Conservation (phyloP, 768 basidiomycete species). For the Cystoderma amianthinum region DNA sequence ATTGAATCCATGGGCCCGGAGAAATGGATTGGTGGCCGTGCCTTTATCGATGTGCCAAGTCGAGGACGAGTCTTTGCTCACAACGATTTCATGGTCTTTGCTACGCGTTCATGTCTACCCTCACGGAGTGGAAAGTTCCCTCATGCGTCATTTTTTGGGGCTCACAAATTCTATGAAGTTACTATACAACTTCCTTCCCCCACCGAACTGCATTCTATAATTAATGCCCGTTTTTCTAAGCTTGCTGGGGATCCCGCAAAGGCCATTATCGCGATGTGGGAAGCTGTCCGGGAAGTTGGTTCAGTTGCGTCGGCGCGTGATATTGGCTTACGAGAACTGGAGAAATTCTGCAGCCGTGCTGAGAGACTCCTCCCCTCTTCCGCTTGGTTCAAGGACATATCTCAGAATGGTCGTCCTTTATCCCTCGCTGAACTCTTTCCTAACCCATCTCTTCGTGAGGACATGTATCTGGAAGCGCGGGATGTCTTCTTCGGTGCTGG, state of each 20-base stretch:
- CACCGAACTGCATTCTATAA: slow-evolving; percentile 65
- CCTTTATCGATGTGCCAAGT: slow-evolving; percentile 65
- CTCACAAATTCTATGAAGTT: slow-evolving; percentile 78
- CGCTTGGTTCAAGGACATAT: slow-evolving; percentile 34
- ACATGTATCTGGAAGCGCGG: slow-evolving; percentile 80
- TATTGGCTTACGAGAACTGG: slow-evolving; percentile 73
- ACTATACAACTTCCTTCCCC: slow-evolving; percentile 50
- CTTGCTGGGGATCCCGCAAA: slow-evolving; percentile 41
- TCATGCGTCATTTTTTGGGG: slow-evolving; percentile 70
- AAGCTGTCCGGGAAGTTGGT: slow-evolving; percentile 43
- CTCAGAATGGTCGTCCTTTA: slow-evolving; percentile 14
- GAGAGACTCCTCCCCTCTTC: slow-evolving; percentile 50
- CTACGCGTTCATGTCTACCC: slow-evolving; percentile 66
- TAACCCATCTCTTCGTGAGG: slow-evolving; percentile 76
- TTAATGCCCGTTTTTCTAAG: slow-evolving; percentile 58
- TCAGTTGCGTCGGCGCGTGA: slow-evolving; percentile 46
- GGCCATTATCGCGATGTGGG: slow-evolving; percentile 68
- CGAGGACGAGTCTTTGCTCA: slow-evolving; percentile 70
- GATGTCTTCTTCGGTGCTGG: slow-evolving; percentile 89
- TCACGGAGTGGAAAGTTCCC: slow-evolving; percentile 42
- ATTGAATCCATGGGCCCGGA: slow-evolving; percentile 63
- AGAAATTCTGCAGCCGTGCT: slow-evolving; percentile 77
- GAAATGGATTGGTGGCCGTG: slow-evolving; percentile 72
- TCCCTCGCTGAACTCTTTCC: slow-evolving; percentile 46
- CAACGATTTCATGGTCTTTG: slow-evolving; percentile 81